A percentile compares a stretch with the other conserved stretches of the same genome.
Evolutionary conservation across 192 early-diverging fungal genomes (phyloP).

Genomic region (Lunasporangiospora selenospora): DNA sequence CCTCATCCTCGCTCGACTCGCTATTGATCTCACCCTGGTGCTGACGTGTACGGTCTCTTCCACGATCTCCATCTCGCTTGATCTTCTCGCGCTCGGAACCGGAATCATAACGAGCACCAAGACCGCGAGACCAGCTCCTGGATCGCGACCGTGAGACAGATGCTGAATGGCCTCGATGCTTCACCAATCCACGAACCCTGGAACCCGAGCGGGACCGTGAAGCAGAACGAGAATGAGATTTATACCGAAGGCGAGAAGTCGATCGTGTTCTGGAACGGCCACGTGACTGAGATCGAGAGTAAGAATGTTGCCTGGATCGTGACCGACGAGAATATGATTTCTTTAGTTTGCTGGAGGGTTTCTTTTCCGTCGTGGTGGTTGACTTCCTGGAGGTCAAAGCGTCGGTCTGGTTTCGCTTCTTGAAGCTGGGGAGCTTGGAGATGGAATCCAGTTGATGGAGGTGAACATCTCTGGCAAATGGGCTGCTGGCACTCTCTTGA

Average conservation of each 20-base stretch:
- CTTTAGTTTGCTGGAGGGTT: conserved; percentile 7
- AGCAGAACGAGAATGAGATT: conserved; percentile 21
- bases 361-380: conserved; percentile 5
- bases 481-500: no score
- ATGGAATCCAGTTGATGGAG: conserved; percentile 4
- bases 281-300: conserved; percentile 3
- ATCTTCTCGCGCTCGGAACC: conserved; percentile 11
- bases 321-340: conserved; percentile 13
- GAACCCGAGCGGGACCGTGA: conserved; percentile 18
- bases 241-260: conserved; percentile 8
- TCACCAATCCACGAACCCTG: no score
- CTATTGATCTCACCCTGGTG: background rate
- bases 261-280: conserved; percentile 26
- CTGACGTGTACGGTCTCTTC: conserved; percentile 8
- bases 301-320: conserved; percentile 15
- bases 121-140: conserved; percentile 27
- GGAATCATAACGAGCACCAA: conserved; percentile 19
- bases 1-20: background rate
- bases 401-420: conserved; percentile 45
- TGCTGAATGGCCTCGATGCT: no score
- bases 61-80: conserved; percentile 33
- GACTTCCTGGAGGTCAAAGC: conserved; percentile 9
- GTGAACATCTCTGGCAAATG: no score
- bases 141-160: conserved; percentile 6
- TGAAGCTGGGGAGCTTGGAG: conserved; percentile 53